Percentiles rank a stretch among this genome's conserved stretches.
Conservation (phyloP, 805 yeast genomes). For the Ogataea corticis region DNA sequence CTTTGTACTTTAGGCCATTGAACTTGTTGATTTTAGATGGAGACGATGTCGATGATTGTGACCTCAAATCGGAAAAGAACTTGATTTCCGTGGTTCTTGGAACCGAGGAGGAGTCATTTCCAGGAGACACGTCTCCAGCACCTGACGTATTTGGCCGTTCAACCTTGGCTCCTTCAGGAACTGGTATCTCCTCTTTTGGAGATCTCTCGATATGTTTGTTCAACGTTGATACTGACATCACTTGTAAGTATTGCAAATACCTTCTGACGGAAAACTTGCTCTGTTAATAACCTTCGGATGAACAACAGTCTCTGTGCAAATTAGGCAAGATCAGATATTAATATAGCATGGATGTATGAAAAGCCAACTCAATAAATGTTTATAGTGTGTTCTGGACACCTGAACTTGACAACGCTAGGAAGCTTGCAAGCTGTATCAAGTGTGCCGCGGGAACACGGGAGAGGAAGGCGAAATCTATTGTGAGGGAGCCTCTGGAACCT, state of each 20-base stretch:
- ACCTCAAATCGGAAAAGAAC: neutral
- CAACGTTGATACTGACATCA: conserved; percentile 8
- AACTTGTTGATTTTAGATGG: conserved; percentile 18
- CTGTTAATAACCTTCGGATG: too few relatives aligned
- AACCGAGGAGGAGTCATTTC: neutral
- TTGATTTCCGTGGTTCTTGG: neutral
- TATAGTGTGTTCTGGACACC: neutral
- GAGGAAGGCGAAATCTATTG: neutral
- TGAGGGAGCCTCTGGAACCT: neutral
- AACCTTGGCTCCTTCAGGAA: neutral
- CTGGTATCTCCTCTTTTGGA: neutral
- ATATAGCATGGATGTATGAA: neutral
- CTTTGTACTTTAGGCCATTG: conserved; percentile 30
- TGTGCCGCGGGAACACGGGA: neutral
- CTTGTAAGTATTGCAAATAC: too few relatives aligned
- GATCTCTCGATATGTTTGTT: conserved; percentile 2
- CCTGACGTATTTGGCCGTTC: neutral
- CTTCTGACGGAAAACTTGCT: too few relatives aligned
- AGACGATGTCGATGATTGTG: conserved; percentile 7
- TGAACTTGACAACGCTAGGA: neutral
- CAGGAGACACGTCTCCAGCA: neutral
- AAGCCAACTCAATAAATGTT: too few relatives aligned
- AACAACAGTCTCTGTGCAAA: too few relatives aligned
- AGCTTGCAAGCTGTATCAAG: neutral
- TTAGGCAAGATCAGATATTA: neutral